phyloP scores from a whole-genome alignment of 1,284 basidiomycete genomes.

The Papiliotrema terrestris region DNA sequence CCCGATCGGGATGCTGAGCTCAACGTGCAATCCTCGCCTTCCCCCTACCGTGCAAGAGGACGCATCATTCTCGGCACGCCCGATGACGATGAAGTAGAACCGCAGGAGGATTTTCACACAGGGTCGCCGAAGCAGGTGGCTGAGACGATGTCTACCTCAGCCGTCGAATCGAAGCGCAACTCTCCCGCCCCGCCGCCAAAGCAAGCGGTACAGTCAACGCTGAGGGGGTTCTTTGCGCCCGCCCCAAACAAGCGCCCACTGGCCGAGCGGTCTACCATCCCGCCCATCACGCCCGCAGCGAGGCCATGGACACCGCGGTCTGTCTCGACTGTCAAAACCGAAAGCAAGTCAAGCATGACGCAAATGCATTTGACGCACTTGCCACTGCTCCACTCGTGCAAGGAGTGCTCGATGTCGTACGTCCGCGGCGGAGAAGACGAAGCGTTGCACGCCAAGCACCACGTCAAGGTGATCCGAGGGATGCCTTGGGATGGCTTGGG shows the following conservation, averaged over 20 bases:
- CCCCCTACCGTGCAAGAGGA: conserved; percentile 1
- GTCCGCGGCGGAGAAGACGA: conserved; percentile 49
- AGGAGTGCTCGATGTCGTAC: conserved; percentile 49
- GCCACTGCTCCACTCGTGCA: conserved; percentile 40
- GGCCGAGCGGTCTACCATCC: conserved; percentile 1
- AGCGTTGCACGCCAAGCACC: conserved; percentile 45
- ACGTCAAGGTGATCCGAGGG: conserved; percentile 45
- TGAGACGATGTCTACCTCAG: too few species aligned
- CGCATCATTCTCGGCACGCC: too few species aligned
- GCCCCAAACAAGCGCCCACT: conserved; percentile 7
- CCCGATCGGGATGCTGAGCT: not conserved
- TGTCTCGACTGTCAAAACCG: not conserved
- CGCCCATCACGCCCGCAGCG: not conserved
- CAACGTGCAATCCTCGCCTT: not conserved
- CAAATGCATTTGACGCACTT: conserved; percentile 38
- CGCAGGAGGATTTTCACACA: too few species aligned
- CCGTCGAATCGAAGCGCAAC: too few species aligned
- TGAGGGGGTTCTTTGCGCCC: conserved; percentile 35
- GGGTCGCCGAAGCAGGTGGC: too few species aligned
- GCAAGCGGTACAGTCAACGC: conserved; percentile 15
- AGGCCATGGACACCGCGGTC: not conserved
- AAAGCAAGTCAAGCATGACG: conserved; percentile 11
- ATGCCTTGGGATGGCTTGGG: conserved; percentile 45
- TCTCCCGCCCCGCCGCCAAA: too few species aligned
- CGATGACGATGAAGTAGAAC: too few species aligned